Conservation (phyloP, 192 early-diverging fungal genomes). For the Coemansia sp. region DNA sequence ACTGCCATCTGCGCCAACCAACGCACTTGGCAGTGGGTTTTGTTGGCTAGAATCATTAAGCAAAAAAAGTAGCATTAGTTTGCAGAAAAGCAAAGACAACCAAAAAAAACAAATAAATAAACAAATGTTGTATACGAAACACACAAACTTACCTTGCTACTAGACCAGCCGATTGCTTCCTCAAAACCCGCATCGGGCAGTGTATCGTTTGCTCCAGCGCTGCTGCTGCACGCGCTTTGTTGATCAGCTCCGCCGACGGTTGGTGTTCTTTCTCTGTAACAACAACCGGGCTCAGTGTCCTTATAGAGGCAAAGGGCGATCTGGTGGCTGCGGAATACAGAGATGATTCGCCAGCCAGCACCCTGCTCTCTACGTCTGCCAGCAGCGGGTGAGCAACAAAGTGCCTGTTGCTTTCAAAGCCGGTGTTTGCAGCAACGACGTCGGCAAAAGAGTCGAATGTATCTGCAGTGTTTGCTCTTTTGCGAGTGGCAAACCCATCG, state of each 20-base stretch:
- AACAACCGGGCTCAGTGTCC: conserved; percentile 36
- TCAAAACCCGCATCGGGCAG: conserved; percentile 28
- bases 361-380: not conserved
- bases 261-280: conserved; percentile 7
- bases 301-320: conserved; percentile 50
- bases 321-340: conserved; percentile 18
- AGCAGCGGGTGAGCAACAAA: conserved; percentile 28
- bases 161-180: not conserved
- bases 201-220: conserved; percentile 44
- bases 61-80: not conserved
- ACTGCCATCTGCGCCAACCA: conserved; percentile 1
- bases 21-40: no score
- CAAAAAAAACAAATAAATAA: not conserved
- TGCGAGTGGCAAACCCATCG: not conserved
- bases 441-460: conserved; percentile 7
- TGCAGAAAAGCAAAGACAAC: not conserved
- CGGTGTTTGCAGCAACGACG: not conserved
- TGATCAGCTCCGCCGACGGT: not conserved
- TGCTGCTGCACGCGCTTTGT: conserved; percentile 31
- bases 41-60: no score
- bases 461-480: conserved; percentile 3
- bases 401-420: not conserved
- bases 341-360: not conserved
- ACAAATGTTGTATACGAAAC: not conserved
- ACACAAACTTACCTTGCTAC: conserved; percentile 4